Base-by-base conservation (phyloP, 202 grass and related monocot species). In the Setaria viridis region DNA sequence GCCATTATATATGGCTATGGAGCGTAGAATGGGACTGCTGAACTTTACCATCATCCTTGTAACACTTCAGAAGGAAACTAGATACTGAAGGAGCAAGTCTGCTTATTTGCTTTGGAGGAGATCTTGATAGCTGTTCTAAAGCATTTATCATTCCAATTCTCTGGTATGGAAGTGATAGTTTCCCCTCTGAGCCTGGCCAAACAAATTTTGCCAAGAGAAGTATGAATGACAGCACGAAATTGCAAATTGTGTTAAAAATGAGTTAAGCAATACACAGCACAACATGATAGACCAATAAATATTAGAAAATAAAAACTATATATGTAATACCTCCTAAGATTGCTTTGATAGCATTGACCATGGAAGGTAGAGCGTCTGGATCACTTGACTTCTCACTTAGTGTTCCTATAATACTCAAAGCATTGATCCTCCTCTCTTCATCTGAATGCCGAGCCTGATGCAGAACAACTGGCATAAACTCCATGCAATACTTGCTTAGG, bases 131-230 rank as follows among this genome's bases (percentile, higher is more conserved):
- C 55, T 91, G 91, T 84, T 92, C 89, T 84, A 95, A 74, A 80
- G 89, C 93, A 89, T 91, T 94, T 66, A 94, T 83, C 91, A 86
- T 94, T 81, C 96, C 96, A 84, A 91, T 89, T 84, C 96, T 93
- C 90, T 99, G 96, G 79, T 88, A 91, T 50, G 93, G 91, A 81
- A 94, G 78, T 68, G 93, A 90, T 66, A 99, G 63, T 87, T 99
- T 99, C 67, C 96, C 96, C 70, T 99, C 96, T 21, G 96, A 99
- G 62, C 96, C 96, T 99, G 91, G 87, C 46, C 62, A 88, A 67
- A 85, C 51, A 20, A 86, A 95, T 17, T 39, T 73, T 85, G 67
- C 87, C 62, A 88, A 72, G 35, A 82, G 58, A 19, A 72, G 66
- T 55, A 72, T 53, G 55, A 67, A 62, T 72, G 25, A 88, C 45